These are phyloP conservation scores for Phytophthora vignae DNA, from an alignment of 352 stramenopile species.

Conservation along the genomic window DNA sequence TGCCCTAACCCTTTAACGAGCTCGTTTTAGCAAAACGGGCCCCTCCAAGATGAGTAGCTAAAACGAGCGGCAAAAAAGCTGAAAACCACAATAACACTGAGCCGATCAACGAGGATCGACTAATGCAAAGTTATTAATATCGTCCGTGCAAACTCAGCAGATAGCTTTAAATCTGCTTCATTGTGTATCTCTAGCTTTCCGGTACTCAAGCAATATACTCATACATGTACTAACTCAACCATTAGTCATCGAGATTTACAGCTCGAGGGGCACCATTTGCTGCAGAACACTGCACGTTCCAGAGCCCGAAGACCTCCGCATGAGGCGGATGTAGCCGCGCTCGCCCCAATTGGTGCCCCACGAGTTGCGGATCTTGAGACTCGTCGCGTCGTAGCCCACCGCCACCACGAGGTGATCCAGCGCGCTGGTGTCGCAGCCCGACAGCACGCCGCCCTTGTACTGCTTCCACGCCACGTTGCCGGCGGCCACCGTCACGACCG, in stretches of 20 bases:
- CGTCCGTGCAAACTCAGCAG: too few species aligned
- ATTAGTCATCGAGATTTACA: constrained; percentile 19
- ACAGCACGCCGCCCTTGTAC: constrained; percentile 94
- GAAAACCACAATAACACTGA: too few species aligned
- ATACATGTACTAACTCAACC: too few species aligned
- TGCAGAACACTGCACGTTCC: constrained; percentile 54
- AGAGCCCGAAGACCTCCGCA: constrained; percentile 60
- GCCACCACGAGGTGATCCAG: constrained; percentile 97
- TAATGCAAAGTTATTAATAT: too few species aligned
- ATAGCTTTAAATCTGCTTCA: too few species aligned
- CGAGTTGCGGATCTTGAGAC: constrained; percentile 97
- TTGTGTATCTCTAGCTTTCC: too few species aligned
- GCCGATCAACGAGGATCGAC: too few species aligned
- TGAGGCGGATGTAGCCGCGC: constrained; percentile 92
- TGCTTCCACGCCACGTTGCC: constrained; percentile 95
- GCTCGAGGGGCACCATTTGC: constrained; percentile 49
- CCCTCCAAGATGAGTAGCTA: too few species aligned
- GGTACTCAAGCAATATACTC: too few species aligned
- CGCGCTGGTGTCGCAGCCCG: constrained; percentile 63
- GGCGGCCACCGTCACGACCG: constrained; percentile 93
- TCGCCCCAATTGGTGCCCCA: constrained; percentile 94
- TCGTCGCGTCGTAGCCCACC: constrained; percentile 91
- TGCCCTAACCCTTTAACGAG: too few species aligned
- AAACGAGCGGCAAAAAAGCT: too few species aligned
- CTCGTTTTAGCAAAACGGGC: too few species aligned